Evolutionary conservation across 2,329 filamentous ascomycete genomes (phyloP).

Genomic region (Rhynchosporium agropyri): DNA sequence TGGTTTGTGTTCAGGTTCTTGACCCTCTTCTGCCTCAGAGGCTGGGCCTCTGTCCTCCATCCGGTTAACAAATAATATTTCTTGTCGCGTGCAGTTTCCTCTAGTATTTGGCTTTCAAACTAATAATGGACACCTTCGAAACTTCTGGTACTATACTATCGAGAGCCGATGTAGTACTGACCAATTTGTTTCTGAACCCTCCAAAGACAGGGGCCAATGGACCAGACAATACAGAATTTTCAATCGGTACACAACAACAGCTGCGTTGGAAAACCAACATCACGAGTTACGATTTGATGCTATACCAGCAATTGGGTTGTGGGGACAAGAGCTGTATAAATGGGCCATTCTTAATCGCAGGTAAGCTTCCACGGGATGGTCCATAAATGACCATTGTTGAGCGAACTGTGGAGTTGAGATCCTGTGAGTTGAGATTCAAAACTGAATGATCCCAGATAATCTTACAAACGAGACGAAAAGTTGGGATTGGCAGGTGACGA

Average conservation of each 20-base stretch:
- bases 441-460: background rate
- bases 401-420: too few relatives aligned
- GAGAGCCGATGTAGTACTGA: background rate
- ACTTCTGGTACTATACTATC: background rate
- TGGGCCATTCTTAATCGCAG: constrained; percentile 1
- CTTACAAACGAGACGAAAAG: background rate
- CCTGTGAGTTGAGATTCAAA: background rate
- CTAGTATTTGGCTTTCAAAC: background rate
- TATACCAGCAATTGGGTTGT: constrained; percentile 10
- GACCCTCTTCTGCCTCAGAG: too few relatives aligned
- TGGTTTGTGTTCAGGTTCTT: too few relatives aligned
- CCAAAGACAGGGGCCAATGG: background rate
- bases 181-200: constrained; percentile 11
- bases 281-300: background rate
- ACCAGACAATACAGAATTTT: constrained; percentile 10
- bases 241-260: background rate
- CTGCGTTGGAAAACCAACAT: constrained; percentile 8
- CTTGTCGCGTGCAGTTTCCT: too few relatives aligned
- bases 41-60: too few relatives aligned
- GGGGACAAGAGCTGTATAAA: constrained; percentile 9
- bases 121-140: background rate
- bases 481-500: background rate
- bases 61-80: too few relatives aligned
- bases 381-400: too few relatives aligned
- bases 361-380: background rate